Conservation (phyloP, 1,284 basidiomycete species). For the Cyathus olla region DNA sequence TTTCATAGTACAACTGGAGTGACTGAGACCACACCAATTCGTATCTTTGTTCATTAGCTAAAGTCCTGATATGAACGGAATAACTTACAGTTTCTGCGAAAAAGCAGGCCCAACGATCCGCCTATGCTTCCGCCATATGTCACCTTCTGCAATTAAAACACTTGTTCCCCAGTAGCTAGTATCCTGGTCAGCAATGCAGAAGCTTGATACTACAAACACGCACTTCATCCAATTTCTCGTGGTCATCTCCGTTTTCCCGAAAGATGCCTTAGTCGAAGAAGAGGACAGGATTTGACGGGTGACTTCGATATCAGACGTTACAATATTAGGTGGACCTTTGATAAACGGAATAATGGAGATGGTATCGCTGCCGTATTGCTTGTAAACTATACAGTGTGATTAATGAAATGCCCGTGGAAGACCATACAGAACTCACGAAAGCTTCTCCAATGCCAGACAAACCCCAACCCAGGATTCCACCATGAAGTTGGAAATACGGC, state of each 20-base stretch:
- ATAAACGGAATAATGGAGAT: constrained; percentile 57
- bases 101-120: constrained; percentile 62
- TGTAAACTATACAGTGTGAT: no score
- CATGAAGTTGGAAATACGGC: no score
- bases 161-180: constrained; percentile 60
- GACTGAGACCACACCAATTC: constrained; percentile 58
- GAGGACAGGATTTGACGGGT: constrained; percentile 53
- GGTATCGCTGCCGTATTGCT: constrained; percentile 38
- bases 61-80: not conserved
- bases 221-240: constrained; percentile 55
- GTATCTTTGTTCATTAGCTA: constrained; percentile 43
- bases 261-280: constrained; percentile 27
- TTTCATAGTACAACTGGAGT: constrained; percentile 53
- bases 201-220: constrained; percentile 45
- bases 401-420: no score
- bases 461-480: no score
- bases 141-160: constrained; percentile 53
- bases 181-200: constrained; percentile 10
- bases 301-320: constrained; percentile 60
- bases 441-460: no score
- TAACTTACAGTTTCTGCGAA: constrained; percentile 53
- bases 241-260: no score
- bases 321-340: constrained; percentile 47
- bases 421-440: no score
- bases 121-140: constrained; percentile 60